These are phyloP conservation scores for Mortierella sp. DNA, from an alignment of 371 early-diverging fungal genomes.

Conservation along the genomic window DNA sequence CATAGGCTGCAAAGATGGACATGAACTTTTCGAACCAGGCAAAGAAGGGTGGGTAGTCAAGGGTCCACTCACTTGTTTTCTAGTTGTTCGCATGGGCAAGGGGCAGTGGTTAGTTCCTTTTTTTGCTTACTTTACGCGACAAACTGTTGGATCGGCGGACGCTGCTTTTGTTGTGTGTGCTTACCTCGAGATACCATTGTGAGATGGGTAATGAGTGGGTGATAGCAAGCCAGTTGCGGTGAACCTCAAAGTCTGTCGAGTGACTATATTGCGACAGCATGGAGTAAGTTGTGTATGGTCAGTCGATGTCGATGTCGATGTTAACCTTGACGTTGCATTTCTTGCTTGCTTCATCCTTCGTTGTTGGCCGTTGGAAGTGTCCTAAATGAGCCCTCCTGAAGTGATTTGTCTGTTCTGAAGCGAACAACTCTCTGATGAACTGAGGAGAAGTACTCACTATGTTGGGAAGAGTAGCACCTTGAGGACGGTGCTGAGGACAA, in stretches of 20 bases:
- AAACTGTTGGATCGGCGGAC: background rate
- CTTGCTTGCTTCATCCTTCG: background rate
- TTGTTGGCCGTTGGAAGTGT: background rate
- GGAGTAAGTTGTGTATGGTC: background rate
- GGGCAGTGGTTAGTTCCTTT: background rate
- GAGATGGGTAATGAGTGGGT: constrained; percentile 86
- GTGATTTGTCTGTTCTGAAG: background rate
- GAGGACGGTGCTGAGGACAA: constrained; percentile 69
- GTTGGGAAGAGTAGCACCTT: constrained; percentile 83
- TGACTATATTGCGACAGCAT: constrained; percentile 60
- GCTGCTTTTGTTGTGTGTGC: background rate
- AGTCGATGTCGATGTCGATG: background rate
- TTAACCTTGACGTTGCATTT: background rate
- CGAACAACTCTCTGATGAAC: background rate
- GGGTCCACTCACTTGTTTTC: constrained; percentile 95
- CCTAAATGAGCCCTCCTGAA: background rate
- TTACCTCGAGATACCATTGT: constrained; percentile 93
- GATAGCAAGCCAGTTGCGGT: constrained; percentile 98
- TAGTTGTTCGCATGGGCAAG: constrained; percentile 24
- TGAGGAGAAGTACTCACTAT: constrained; percentile 67
- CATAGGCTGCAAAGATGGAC: constrained; percentile 71
- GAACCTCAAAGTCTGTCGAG: constrained; percentile 99
- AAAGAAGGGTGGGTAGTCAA: constrained; percentile 98
- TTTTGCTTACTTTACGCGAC: background rate
- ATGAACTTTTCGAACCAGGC: constrained; percentile 94